Base-by-base conservation (phyloP, 768 basidiomycete species). In the Cytidiella melzeri region DNA sequence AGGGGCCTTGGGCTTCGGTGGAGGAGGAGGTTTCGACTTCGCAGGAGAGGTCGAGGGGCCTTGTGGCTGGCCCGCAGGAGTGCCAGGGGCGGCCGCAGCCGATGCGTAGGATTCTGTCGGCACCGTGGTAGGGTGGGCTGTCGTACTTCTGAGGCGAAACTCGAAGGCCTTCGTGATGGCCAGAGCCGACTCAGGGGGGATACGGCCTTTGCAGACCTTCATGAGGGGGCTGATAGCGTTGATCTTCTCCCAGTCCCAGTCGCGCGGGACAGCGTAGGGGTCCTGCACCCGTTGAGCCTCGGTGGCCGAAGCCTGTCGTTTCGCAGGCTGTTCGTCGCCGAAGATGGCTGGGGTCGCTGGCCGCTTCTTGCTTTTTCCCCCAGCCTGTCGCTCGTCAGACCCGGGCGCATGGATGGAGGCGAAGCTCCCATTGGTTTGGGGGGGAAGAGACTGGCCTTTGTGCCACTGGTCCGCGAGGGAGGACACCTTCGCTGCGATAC, bases 131-230 rank as follows among this genome's bases (percentile, higher is more conserved):
- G n/a, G n/a, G n/a, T n/a, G n/a, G n/a, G n/a, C n/a, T n/a, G n/a
- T n/a, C n/a, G n/a, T n/a, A 37, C 30, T n/a, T n/a, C n/a, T n/a
- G n/a, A n/a, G n/a, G n/a, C n/a, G n/a, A n/a, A n/a, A n/a, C n/a
- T n/a, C n/a, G 36, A 47, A 47, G 45, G 24, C 28, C 36, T 47
- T 39, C 7, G 45, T 47, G 5, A 47, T 20, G 11, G 45, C 24
- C 27, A 47, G 45, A 7, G 45, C 45, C 13, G 36, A 15, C 36
- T 47, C 45, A 19, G 20, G n/a, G n/a, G n/a, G n/a, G n/a, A n/a
- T n/a, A n/a, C n/a, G n/a, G n/a, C n/a, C n/a, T n/a, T n/a, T n/a
- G n/a, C n/a, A n/a, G n/a, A n/a, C n/a, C n/a, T n/a, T n/a, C n/a
- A n/a, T n/a, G n/a, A n/a, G n/a, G n/a, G 41, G 41, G 5, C 10